Evolutionary conservation across 305 asterid genomes (phyloP), one percentile per base, ranked within the genome.

Genomic region (Fraxinus dipetala): DNA sequence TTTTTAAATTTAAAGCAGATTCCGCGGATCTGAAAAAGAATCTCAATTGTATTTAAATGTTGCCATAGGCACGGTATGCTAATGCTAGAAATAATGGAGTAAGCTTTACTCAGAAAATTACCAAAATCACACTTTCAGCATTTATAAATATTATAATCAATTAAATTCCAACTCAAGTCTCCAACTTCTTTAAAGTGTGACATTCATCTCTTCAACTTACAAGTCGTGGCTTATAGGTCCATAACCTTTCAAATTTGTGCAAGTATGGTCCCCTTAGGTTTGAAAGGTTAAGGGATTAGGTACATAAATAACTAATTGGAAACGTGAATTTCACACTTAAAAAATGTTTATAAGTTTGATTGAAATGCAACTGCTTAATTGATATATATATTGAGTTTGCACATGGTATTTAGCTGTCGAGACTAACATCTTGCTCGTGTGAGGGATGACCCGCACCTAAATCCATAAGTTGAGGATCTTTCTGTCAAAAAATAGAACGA

Each of bases 11-110:
- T 69, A 5, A 18, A 43, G 81, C n/a, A 81, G 18, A 78, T 80
- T 72, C 40, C 31, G 7, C 91, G 91, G 91, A 88, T 85, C 82
- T 83, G 73, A 86, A 88, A 83, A 56, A 77, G 48, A 77, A 78
- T 79, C 86, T 67, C 18, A 86, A 78, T 51, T 86, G 83, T 72
- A 85, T 85, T 88, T 86, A 82, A 87, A 80, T 85, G 11, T 79
- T 13, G 9, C 40, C 81, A 76, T 72, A 81, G 85, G 89, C 51
- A 83, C 89, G 91, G 81, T 84, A 82, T 77, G 80, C 81, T 54
- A 83, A 82, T 77, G 80, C 81, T 54, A 83, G 79, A 83, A 26
- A 26, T 26, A 26, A 26, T 26, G 28, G 28, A 26, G 28, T 26
- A 26, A 26, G 28, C 28, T 26, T 26, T 26, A 26, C 28, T 26